Conservation (phyloP, 148 eudicot genomes). For the Dianthus caryophyllus region DNA sequence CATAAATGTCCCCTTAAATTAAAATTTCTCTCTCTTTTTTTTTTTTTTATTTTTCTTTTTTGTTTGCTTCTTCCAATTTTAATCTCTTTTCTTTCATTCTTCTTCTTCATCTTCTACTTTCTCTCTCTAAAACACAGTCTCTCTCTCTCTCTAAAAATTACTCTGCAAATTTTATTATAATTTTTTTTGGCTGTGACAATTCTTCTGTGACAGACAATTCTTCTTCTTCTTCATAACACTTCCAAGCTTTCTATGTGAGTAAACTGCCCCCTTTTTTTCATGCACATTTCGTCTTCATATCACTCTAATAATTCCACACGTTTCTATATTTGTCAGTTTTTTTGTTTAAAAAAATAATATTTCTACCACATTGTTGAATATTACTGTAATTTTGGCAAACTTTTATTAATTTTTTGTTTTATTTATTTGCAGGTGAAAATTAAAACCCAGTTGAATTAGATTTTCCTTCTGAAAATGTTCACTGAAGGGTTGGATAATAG, state of each 20-base stretch:
- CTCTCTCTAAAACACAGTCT: slow-evolving; percentile 3
- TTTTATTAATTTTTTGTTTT: slow-evolving; percentile 8
- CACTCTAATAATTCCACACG: not conserved
- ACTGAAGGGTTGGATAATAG: slow-evolving; percentile 67
- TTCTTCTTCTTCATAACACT: not conserved
- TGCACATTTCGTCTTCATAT: not conserved
- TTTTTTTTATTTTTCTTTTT: slow-evolving; percentile 16
- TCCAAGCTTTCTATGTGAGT: slow-evolving; percentile 39
- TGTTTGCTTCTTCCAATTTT: slow-evolving; percentile 4
- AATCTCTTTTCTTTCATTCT: slow-evolving; percentile 8
- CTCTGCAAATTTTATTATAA: slow-evolving; percentile 7
- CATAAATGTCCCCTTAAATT: too few relatives aligned
- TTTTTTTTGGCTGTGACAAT: too few relatives aligned
- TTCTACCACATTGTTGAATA: not conserved
- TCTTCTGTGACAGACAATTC: not conserved
- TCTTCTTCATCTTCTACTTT: too few relatives aligned
- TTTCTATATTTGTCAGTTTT: slow-evolving; percentile 6
- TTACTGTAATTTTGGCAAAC: not conserved
- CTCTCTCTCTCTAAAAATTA: slow-evolving; percentile 8
- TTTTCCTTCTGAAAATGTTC: slow-evolving; percentile 38
- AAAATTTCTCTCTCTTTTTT: too few relatives aligned
- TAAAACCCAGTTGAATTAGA: slow-evolving; percentile 17
- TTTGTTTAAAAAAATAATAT: not conserved
- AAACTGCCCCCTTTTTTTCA: slow-evolving; percentile 13
- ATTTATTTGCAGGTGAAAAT: slow-evolving; percentile 14